Percentiles rank a stretch among this genome's conserved stretches.
Evolutionary conservation across 148 eudicot genomes (phyloP).

Genomic region (Polygonum aviculare): DNA sequence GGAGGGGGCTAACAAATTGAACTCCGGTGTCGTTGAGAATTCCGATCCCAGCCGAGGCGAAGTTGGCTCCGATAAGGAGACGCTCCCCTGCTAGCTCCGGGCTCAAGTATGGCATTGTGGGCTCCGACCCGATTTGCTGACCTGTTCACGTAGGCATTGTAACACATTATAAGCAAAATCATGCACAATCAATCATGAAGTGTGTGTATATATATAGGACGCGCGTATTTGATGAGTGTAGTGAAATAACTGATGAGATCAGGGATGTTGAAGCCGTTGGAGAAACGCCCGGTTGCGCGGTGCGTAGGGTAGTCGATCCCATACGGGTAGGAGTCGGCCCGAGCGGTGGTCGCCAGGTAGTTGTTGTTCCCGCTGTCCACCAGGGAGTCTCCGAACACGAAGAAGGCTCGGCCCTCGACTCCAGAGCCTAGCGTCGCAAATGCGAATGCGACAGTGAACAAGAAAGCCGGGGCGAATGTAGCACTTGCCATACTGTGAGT

Average conservation of each 20-base stretch:
- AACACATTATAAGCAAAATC: neutral
- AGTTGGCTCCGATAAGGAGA: constrained; percentile 70
- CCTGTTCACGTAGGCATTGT: constrained; percentile 22
- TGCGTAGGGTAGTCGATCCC: constrained; percentile 63
- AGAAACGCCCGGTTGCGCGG: constrained; percentile 59
- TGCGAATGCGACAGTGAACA: neutral
- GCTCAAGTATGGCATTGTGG: constrained; percentile 64
- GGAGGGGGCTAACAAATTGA: constrained; percentile 50
- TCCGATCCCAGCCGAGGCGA: constrained; percentile 85
- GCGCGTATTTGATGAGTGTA: no score
- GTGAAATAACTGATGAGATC: constrained; percentile 51
- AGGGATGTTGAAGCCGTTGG: constrained; percentile 66
- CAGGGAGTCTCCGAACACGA: constrained; percentile 65
- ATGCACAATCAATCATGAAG: neutral
- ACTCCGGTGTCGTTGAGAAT: constrained; percentile 75
- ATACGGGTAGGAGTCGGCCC: constrained; percentile 66
- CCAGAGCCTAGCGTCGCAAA: neutral
- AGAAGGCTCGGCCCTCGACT: constrained; percentile 43
- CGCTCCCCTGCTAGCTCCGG: constrained; percentile 37
- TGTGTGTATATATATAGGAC: neutral
- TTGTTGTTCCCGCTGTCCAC: constrained; percentile 71
- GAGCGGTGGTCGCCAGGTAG: constrained; percentile 54
- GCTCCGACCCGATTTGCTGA: constrained; percentile 42
- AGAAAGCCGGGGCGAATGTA: neutral
- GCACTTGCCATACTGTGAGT: neutral